Evolutionary conservation across 116 monocot genomes (phyloP).

Genomic region (Cymodocea nodosa): DNA sequence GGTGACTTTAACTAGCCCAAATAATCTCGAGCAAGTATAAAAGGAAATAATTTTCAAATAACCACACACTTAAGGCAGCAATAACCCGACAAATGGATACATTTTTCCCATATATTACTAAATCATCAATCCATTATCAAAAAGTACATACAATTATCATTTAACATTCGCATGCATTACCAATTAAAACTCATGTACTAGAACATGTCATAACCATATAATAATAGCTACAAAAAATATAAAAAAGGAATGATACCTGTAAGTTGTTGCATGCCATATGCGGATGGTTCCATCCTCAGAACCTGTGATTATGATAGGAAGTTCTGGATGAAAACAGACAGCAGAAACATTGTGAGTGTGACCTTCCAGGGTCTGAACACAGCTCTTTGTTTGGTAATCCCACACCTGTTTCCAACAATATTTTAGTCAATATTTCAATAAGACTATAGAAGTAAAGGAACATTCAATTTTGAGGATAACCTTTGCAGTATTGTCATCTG

Average conservation of each 20-base stretch:
- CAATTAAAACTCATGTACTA: too few species aligned
- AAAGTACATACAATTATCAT: too few species aligned
- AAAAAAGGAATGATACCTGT: conserved; percentile 28
- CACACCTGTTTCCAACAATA: conserved; percentile 46
- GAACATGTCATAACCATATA: too few species aligned
- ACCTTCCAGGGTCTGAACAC: conserved; percentile 92
- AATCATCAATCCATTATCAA: too few species aligned
- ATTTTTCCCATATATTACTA: too few species aligned
- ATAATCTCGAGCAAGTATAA: too few species aligned
- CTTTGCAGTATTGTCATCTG: conserved; percentile 95
- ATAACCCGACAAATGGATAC: too few species aligned
- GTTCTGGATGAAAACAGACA: conserved; percentile 89
- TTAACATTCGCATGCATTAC: too few species aligned
- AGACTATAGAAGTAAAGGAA: background rate
- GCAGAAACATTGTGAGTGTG: conserved; percentile 91
- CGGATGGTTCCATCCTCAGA: conserved; percentile 93
- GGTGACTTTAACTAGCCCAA: too few species aligned
- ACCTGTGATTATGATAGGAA: conserved; percentile 91
- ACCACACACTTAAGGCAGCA: too few species aligned
- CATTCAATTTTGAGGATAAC: conserved; percentile 11
- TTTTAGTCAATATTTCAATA: background rate
- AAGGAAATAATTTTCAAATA: too few species aligned
- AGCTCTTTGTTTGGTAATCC: conserved; percentile 95
- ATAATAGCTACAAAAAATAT: background rate
- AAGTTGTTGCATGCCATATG: conserved; percentile 93